Conservation (phyloP, 768 basidiomycete species). For the Pleurotus giganteus region DNA sequence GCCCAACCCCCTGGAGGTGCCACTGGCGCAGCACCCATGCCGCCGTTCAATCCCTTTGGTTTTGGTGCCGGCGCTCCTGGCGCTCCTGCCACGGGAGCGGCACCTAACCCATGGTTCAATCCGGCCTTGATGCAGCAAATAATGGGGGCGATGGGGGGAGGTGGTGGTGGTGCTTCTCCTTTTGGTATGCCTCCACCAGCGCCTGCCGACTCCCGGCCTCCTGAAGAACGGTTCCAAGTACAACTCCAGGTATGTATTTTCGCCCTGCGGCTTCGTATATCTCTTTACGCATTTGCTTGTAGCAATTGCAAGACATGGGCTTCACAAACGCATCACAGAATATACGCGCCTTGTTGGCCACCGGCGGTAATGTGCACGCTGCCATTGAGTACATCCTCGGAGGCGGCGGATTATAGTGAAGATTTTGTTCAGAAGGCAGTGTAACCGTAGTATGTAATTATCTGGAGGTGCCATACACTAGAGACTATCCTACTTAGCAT, state of each 20-base stretch:
- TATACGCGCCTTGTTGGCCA: slow-evolving; percentile 84
- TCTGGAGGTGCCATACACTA: too few species aligned
- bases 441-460: not conserved
- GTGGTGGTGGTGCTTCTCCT: slow-evolving; percentile 22
- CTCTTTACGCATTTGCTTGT: not conserved
- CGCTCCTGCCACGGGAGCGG: slow-evolving; percentile 12
- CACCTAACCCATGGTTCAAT: slow-evolving; percentile 33
- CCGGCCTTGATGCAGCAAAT: slow-evolving; percentile 47
- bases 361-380: slow-evolving; percentile 88
- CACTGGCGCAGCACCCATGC: slow-evolving; percentile 18
- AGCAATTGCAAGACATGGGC: slow-evolving; percentile 96
- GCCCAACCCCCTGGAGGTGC: slow-evolving; percentile 21
- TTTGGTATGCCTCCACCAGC: slow-evolving; percentile 33
- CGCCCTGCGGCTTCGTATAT: not conserved
- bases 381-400: slow-evolving; percentile 91
- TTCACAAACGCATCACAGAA: slow-evolving; percentile 90
- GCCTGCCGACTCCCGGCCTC: slow-evolving; percentile 68
- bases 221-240: slow-evolving; percentile 91
- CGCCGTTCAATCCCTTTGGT: slow-evolving; percentile 20
- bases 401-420: slow-evolving; percentile 63
- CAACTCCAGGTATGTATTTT: slow-evolving; percentile 61
- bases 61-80: slow-evolving; percentile 22
- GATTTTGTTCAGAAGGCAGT: not conserved
- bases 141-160: slow-evolving; percentile 30
- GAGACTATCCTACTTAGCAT: too few species aligned